Evolutionary conservation across 1,139 yeast species (phyloP), one percentile per base, ranked within the genome.

Genomic region (Zygosaccharomyces sapae): DNA sequence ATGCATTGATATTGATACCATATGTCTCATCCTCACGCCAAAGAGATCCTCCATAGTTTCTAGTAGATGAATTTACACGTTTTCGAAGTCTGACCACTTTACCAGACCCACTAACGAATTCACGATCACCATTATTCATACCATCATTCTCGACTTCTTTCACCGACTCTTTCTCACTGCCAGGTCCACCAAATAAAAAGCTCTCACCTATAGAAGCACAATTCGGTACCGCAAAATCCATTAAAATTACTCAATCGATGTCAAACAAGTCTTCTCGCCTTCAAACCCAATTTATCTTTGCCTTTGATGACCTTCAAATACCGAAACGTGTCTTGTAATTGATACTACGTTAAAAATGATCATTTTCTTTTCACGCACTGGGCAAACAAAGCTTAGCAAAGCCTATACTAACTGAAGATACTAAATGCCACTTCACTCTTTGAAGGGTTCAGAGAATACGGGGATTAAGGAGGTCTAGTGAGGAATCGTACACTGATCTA

Each of bases 1-100:
- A 51, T n/a, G 57, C 58, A 47, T 68, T 65, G 16, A 71, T 61
- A 43, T 67, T 61, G 43, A 70, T 61, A 1, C 74, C 74, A 44
- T 70, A 70, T 4, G 60, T 45, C 31, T 59, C 63, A 37, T 64
- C 68, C 18, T 51, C 48, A 29, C 46, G 52, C 67, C 68, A 63
- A 10, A 42, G 16, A 4, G 41, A 18, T 5, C 37, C 43, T 13
- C 29, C 20, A 8, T 20, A 34, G 10, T 35, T 29, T 25, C 35
- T 40, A n/a, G 33, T 20, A 45, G 8, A 10, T 24, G 16, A 8
- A n/a, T 19, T n/a, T 3, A 13, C 25, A 18, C 25, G 31, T 38
- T 44, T 55, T 50, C 55, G 59, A 38, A 63, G 46, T 12, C 36
- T 49, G 9, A 61, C 51, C 5, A 42, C 46, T 34, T 52, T 52